Evolutionary conservation across 2,329 filamentous ascomycete genomes (phyloP).

Genomic region (Penicillium glabrum): DNA sequence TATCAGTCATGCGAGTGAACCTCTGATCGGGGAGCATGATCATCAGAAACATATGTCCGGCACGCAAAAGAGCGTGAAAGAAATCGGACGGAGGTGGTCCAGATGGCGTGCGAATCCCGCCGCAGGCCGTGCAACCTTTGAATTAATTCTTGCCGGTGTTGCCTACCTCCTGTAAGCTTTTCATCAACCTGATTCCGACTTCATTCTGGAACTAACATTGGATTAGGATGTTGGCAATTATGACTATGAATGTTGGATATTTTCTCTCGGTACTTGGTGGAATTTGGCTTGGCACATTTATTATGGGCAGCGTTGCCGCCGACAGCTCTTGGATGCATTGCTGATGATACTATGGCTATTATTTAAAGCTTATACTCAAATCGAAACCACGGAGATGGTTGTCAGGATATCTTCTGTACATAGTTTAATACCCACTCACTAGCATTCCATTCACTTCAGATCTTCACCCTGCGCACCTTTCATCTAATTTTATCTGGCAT

Average conservation of each 20-base stretch:
- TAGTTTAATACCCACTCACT: background rate
- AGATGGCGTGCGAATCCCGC: conserved; percentile 77
- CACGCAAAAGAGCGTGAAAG: conserved; percentile 9
- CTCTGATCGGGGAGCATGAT: background rate
- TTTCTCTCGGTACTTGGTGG: conserved; percentile 74
- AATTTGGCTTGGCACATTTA: conserved; percentile 49
- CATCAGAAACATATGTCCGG: conserved; percentile 7
- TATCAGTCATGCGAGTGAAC: conserved; percentile 3
- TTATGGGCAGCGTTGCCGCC: conserved; percentile 23
- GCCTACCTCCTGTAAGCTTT: conserved; percentile 77
- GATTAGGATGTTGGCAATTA: conserved; percentile 70
- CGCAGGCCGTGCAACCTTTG: conserved; percentile 66
- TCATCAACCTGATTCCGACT: conserved; percentile 33
- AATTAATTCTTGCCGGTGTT: conserved; percentile 68
- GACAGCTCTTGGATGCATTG: conserved; percentile 18
- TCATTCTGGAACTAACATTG: background rate
- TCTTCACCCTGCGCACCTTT: background rate
- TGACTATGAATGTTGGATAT: conserved; percentile 83
- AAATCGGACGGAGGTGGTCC: conserved; percentile 20
- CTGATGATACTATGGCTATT: background rate
- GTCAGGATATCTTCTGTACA: background rate
- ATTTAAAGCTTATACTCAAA: background rate
- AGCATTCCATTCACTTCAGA: background rate
- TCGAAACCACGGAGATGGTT: background rate
- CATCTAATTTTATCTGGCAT: too few species aligned